Percentiles rank a stretch among this genome's conserved stretches.
These are phyloP conservation scores for Boletus patriciae DNA, from an alignment of 768 basidiomycete species.

Conservation along the genomic window DNA sequence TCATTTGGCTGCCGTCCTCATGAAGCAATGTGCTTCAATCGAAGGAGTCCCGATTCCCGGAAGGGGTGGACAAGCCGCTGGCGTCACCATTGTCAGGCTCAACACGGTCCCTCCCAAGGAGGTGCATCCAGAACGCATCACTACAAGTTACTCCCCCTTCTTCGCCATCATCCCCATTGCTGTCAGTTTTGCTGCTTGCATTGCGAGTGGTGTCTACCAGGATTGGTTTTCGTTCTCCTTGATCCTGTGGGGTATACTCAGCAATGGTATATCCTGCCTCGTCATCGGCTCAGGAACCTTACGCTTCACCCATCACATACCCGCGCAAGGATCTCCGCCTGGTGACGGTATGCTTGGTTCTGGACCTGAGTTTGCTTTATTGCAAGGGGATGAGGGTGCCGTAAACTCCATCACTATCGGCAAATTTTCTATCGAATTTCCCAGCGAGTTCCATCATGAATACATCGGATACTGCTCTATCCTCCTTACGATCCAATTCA, in stretches of 20 bases:
- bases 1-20: conserved; percentile 5
- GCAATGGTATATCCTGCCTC: conserved; percentile 28
- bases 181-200: conserved; percentile 18
- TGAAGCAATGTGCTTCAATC: background rate
- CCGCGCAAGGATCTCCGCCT: conserved; percentile 16
- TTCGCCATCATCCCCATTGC: conserved; percentile 21
- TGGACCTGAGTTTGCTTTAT: conserved; percentile 3
- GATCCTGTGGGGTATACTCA: conserved; percentile 31
- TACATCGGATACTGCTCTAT: conserved; percentile 17
- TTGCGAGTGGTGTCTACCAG: conserved; percentile 13
- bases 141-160: background rate
- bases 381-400: conserved; percentile 10
- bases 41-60: background rate
- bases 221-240: conserved; percentile 31
- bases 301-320: conserved; percentile 14
- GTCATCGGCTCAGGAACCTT: conserved; percentile 23
- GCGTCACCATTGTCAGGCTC: conserved; percentile 1
- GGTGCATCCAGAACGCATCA: background rate
- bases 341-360: conserved; percentile 27
- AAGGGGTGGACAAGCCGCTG: background rate
- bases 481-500: conserved; percentile 25
- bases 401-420: conserved; percentile 31
- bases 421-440: conserved; percentile 8
- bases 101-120: background rate
- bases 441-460: background rate